Base-by-base conservation (phyloP, 139 green algal species). In the Pleodorina starrii region DNA sequence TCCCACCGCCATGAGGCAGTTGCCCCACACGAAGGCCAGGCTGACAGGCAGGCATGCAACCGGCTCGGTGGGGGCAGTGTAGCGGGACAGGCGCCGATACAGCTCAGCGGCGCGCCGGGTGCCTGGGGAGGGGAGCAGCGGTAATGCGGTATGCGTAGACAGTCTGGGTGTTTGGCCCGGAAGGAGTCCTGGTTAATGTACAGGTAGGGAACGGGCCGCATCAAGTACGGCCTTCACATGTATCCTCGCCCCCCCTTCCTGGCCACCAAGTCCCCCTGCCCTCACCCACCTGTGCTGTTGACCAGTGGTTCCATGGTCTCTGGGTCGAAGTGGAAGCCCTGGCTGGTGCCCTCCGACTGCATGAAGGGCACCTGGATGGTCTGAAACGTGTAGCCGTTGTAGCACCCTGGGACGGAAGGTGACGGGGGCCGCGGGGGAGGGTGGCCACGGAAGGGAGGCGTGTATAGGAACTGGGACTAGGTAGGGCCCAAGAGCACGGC, bases 281-380 rank as follows among this genome's bases (percentile, higher is more conserved):
- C n/a, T n/a, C 75, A 69, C 44, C 32, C 46, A 66, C 32, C 71
- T 46, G 44, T 19, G 43, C 10, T 71, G 43, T 88, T 75, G 6
- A 88, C 10, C 2, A 88, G 82, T 44, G 82, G 82, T 29, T 19
- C 2, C 82, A 88, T 80, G 44, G 82, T 80, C 23, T 66, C 82
- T 21, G 5, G 63, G 66, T 88, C 43, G 44, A 80, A 88, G 43
- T 80, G 66, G 82, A 88, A 88, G 16, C 82, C 82, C 63, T 88
- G 63, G 66, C 82, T 79, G 63, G 82, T 80, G 82, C 82, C 82
- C 63, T 54, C 16, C 3, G 63, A 5, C 82, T 88, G 82, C 66
- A 88, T 14, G 82, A 71, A 88, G 44, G 82, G 82, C 43, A 79
- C 82, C 66, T 78, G 66, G 0, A 88, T 50, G 9, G 82, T 48